Conservation (phyloP, 495 filamentous ascomycete species). For the Trichocladium uniseriatum region DNA sequence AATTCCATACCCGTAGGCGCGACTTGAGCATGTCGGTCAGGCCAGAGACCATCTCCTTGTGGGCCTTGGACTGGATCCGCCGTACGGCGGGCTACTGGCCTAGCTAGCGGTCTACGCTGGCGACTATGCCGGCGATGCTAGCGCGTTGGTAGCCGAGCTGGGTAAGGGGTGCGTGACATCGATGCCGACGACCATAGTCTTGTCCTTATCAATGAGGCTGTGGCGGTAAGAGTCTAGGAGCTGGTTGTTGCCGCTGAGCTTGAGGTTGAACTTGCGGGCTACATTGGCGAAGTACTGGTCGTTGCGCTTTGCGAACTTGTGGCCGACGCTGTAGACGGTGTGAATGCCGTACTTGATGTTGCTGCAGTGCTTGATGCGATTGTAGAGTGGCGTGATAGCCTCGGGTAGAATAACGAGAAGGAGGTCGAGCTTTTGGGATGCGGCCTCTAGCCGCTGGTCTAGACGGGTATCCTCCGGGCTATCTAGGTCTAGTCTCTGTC, state of each 20-base stretch:
- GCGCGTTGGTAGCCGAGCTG: conserved; percentile 27
- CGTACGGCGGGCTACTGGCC: no score
- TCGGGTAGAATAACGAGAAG: conserved; percentile 55
- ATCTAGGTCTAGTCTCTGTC: no score
- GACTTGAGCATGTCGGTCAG: no score
- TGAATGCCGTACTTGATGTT: conserved; percentile 55
- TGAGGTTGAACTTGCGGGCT: conserved; percentile 71
- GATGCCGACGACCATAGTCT: conserved; percentile 70
- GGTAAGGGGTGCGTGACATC: conserved; percentile 73
- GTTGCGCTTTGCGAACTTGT: conserved; percentile 39
- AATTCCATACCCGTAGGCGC: no score
- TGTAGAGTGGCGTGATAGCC: conserved; percentile 45
- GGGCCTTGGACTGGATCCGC: no score
- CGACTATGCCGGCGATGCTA: conserved; percentile 61
- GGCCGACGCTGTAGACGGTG: conserved; percentile 49
- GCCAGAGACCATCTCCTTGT: no score
- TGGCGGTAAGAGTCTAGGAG: background rate
- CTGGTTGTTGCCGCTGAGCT: conserved; percentile 69
- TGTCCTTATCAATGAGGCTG: conserved; percentile 39
- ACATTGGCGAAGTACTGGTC: conserved; percentile 60
- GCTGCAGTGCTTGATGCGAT: conserved; percentile 55
- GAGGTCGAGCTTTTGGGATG: conserved; percentile 19
- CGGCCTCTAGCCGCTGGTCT: background rate
- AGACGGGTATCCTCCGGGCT: background rate
- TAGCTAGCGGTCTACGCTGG: no score